Evolutionary conservation across 306 rosid species (phyloP).

Genomic region (Luffa aegyptiaca): DNA sequence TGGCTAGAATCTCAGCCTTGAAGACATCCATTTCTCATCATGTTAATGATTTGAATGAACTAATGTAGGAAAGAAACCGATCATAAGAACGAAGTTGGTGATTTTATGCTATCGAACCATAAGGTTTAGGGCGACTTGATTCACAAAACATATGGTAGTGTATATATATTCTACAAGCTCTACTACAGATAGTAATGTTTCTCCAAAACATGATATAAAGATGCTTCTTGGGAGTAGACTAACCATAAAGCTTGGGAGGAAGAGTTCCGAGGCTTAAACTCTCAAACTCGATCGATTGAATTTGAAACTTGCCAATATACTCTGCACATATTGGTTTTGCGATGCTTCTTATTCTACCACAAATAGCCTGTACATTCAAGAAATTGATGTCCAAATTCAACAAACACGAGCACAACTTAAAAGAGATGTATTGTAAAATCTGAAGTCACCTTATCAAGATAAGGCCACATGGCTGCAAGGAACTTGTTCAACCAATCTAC

Average conservation of each 20-base stretch:
- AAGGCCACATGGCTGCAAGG: conserved; percentile 69
- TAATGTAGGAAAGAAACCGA: background rate
- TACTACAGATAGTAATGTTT: background rate
- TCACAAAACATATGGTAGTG: background rate
- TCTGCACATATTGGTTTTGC: conserved; percentile 50
- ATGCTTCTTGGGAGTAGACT: conserved; percentile 9
- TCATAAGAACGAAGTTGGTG: background rate
- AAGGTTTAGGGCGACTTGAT: background rate
- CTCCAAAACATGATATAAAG: background rate
- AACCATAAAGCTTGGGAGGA: conserved; percentile 73
- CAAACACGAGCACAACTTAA: background rate
- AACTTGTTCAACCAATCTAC: conserved; percentile 84
- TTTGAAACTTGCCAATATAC: conserved; percentile 56
- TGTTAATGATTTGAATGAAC: background rate
- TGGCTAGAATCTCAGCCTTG: background rate
- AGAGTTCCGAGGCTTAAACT: conserved; percentile 66
- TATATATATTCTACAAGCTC: background rate
- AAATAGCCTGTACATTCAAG: conserved; percentile 50
- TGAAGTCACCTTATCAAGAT: conserved; percentile 58
- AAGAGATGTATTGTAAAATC: background rate
- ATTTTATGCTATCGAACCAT: background rate
- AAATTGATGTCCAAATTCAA: background rate
- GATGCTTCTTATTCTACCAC: conserved; percentile 39
- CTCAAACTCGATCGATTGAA: conserved; percentile 58
- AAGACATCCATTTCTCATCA: background rate